phyloP scores from a whole-genome alignment of 768 basidiomycete species.

The Rhodotorula toruloides region DNA sequence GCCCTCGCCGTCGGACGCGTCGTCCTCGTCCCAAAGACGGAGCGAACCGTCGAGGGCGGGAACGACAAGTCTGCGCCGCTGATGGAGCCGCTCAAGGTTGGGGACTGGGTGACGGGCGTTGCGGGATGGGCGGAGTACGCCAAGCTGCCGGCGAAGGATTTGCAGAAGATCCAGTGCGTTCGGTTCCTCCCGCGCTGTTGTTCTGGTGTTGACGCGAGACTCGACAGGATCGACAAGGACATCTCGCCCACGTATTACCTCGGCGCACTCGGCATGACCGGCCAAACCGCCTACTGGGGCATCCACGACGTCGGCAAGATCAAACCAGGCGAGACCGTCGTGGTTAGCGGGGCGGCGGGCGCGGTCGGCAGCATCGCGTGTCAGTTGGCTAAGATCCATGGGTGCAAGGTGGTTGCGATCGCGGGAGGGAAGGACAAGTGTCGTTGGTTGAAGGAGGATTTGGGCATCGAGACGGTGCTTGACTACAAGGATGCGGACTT shows the following conservation, averaged over 20 bases:
- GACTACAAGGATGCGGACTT: conserved; percentile 84
- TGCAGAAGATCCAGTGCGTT: conserved; percentile 58
- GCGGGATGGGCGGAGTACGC: conserved; percentile 72
- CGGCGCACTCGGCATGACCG: conserved; percentile 68
- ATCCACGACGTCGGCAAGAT: conserved; percentile 72
- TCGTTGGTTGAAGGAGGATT: conserved; percentile 71
- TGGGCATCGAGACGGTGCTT: conserved; percentile 74
- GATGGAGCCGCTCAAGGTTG: conserved; percentile 57
- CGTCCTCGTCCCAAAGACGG: conserved; percentile 1
- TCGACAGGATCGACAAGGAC: conserved; percentile 1
- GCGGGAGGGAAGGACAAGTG: conserved; percentile 81
- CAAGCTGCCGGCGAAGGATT: conserved; percentile 55
- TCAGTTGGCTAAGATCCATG: conserved; percentile 72
- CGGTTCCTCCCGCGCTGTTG: background rate
- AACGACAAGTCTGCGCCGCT: conserved; percentile 47
- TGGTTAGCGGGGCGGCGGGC: conserved; percentile 87
- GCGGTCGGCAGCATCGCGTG: conserved; percentile 78
- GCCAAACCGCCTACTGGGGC: conserved; percentile 85
- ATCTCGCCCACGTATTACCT: conserved; percentile 55
- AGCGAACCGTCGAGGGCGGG: background rate
- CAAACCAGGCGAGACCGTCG: conserved; percentile 75
- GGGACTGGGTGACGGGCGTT: conserved; percentile 63
- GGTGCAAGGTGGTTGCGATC: conserved; percentile 74
- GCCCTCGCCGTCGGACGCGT: conserved; percentile 51
- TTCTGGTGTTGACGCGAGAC: no score